Evolutionary conservation across 352 stramenopile species (phyloP).

Genomic region (Globisporangium cederbergense): DNA sequence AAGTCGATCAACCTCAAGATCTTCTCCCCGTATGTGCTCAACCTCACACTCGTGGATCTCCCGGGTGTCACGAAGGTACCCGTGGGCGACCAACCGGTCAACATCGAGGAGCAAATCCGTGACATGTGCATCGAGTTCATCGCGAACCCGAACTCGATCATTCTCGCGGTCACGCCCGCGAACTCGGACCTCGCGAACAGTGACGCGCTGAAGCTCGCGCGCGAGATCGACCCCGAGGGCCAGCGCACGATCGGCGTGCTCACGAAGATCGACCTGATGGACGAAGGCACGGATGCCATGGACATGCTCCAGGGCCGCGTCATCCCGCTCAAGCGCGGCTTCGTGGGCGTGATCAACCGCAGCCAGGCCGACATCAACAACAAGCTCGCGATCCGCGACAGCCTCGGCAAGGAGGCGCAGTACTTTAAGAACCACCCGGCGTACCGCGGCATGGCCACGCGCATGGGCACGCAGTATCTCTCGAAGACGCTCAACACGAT

Average conservation of each 20-base stretch:
- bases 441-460: slow-evolving; percentile 91
- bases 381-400: slow-evolving; percentile 93
- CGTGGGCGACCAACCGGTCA: slow-evolving; percentile 97
- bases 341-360: slow-evolving; percentile 98
- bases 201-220: slow-evolving; percentile 97
- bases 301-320: slow-evolving; percentile 96
- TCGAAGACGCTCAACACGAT: slow-evolving; percentile 98
- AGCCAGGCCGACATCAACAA: slow-evolving; percentile 98
- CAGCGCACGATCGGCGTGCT: slow-evolving; percentile 98
- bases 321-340: slow-evolving; percentile 97
- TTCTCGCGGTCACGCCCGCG: slow-evolving; percentile 97
- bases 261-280: slow-evolving; percentile 99
- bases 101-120: slow-evolving; percentile 99
- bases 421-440: slow-evolving; percentile 98
- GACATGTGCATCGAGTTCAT: slow-evolving; percentile 99
- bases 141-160: slow-evolving; percentile 98
- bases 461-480: slow-evolving; percentile 96
- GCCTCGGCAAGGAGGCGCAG: slow-evolving; percentile 92
- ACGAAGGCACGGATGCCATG: slow-evolving; percentile 97
- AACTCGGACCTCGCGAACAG: slow-evolving; percentile 99
- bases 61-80: slow-evolving; percentile 98
- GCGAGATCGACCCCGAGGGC: slow-evolving; percentile 90
- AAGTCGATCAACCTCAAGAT: slow-evolving; percentile 99
- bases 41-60: slow-evolving; percentile 99
- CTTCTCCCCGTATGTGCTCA: slow-evolving; percentile 97